phyloP scores from a whole-genome alignment of 805 yeast species.

The Maudiozyma saulgeensis region DNA sequence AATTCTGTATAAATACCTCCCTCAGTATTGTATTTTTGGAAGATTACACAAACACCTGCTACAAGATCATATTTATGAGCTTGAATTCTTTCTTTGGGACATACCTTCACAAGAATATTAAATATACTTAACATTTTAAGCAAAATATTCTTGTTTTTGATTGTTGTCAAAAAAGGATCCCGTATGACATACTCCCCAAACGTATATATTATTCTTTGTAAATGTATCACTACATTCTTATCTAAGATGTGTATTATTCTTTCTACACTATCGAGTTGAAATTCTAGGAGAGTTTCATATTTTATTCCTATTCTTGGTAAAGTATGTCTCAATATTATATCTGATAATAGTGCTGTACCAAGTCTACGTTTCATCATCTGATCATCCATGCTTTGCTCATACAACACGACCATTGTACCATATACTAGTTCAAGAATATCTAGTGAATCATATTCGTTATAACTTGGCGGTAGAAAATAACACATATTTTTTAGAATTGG shows the following conservation, averaged over 20 bases:
- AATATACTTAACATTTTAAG: conserved; percentile 3
- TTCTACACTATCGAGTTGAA: conserved; percentile 5
- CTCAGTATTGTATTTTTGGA: conserved; percentile 20
- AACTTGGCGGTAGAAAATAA: conserved; percentile 23
- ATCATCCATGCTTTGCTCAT: conserved; percentile 6
- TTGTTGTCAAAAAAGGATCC: conserved; percentile 21
- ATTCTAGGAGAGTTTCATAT: conserved; percentile 13
- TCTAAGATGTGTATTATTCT: conserved; percentile 2
- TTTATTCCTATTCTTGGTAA: conserved; percentile 20
- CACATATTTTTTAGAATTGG: conserved; percentile 20
- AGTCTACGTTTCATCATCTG: conserved; percentile 6
- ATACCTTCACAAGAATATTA: conserved; percentile 2
- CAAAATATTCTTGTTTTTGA: conserved; percentile 10
- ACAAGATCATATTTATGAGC: conserved; percentile 21
- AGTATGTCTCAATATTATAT: conserved; percentile 17
- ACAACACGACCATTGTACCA: conserved; percentile 18
- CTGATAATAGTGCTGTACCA: conserved; percentile 13
- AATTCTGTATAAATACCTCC: conserved; percentile 10
- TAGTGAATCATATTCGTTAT: conserved; percentile 10
- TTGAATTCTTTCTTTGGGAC: conserved; percentile 15
- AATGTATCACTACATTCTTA: conserved; percentile 7
- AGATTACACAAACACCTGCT: conserved; percentile 13
- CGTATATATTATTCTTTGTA: conserved; percentile 20
- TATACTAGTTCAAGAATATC: conserved; percentile 13
- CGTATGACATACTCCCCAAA: conserved; percentile 23